Evolutionary conservation across 116 monocot species (phyloP), one percentile per base, ranked within the genome.

Genomic region (Phalaenopsis hybrid): DNA sequence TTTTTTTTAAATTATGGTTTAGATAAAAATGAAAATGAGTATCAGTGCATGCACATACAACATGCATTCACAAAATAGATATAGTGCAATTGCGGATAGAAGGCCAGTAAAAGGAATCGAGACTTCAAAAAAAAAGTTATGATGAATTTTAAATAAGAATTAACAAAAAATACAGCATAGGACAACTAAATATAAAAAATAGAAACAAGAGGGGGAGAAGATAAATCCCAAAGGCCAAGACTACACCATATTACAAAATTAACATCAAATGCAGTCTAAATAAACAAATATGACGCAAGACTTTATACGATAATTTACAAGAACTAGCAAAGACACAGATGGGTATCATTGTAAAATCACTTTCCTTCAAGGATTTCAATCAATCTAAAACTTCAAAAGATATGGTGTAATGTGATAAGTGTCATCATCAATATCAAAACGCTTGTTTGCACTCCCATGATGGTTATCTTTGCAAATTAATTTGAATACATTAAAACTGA

Each of bases 391-490:
- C 28, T 21, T 28, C 12, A 13, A 72, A 16, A 37, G 41, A 13
- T 16, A 72, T 72, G 1, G 4, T 25, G 21, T 23, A 21, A 37
- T 72, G 37, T 33, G 72, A 72, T 15, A 41, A 72, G 34, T 72
- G 72, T 25, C 72, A 16, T 28, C 4, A 41, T 72, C 13, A 13
- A 72, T 72, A 41, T 72, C 41, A 72, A 72, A 72, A 15, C 25
- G 12, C 72, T 72, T 37, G 4, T 17, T 72, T 37, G 37, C 33
- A 72, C 25, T 72, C 41, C 72, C 72, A 41, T 72, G 72, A 72
- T 72, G 72, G 72, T 72, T 72, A 72, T 12, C 72, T 72, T 72
- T 65, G 65, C 9, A 6, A 23, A 21, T 65, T 65, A 65, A 65
- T 23, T 65, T 65, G 65, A 8, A 21, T 25, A 23, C 55, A 65